phyloP scores from a whole-genome alignment of 2,329 filamentous ascomycete genomes.

The Calonectria crousiana region DNA sequence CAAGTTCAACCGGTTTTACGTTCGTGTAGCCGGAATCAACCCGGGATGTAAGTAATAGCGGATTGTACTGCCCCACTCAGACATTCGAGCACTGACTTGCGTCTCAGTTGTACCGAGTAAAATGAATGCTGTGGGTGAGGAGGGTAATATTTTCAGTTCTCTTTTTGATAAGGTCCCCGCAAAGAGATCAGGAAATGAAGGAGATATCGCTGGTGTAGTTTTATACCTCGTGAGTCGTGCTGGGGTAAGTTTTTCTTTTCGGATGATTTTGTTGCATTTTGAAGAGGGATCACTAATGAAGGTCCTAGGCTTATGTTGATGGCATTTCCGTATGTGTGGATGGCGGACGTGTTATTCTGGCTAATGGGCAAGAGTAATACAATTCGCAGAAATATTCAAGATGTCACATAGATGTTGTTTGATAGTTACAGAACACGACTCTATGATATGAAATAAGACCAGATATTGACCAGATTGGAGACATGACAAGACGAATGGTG shows the following conservation, averaged over 20 bases:
- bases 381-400: not conserved
- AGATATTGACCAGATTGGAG: no score
- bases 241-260: constrained; percentile 36
- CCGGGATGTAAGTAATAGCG: constrained; percentile 45
- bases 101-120: constrained; percentile 49
- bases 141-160: constrained; percentile 48
- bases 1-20: constrained; percentile 56
- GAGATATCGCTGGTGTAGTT: constrained; percentile 47
- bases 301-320: constrained; percentile 46
- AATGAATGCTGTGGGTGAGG: constrained; percentile 49
- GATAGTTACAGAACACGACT: not conserved
- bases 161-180: constrained; percentile 50
- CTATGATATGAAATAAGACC: not conserved
- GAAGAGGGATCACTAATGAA: not conserved
- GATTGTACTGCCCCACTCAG: no score
- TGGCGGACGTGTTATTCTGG: constrained; percentile 46
- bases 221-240: constrained; percentile 48
- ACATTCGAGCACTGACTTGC: not conserved
- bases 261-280: not conserved
- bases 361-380: constrained; percentile 44
- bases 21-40: constrained; percentile 50
- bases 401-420: not conserved
- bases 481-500: not conserved
- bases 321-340: constrained; percentile 47
- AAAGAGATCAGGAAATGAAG: constrained; percentile 45